Base-by-base conservation (phyloP, 345 rosid genomes). In the Melaleuca quinquenervia region DNA sequence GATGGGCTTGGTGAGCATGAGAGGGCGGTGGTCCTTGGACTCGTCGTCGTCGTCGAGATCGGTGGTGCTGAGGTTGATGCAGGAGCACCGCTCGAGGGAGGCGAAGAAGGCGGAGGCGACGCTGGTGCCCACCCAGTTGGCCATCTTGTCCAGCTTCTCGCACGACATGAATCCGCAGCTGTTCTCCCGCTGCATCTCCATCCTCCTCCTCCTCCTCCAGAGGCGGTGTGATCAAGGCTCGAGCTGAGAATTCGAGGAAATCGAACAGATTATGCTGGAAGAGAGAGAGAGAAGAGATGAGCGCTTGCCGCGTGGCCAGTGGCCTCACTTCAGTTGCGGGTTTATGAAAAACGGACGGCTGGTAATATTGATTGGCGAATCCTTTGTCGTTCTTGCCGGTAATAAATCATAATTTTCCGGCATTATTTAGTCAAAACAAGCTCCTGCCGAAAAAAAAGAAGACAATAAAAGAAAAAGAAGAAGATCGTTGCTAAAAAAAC, bases 101-200 rank as follows among this genome's bases (percentile, higher is more conserved):
- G 93, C 91, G 88, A 94, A 94, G 92, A 94, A 94, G 6, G 94
- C 94, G 82, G 93, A 87, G 52, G 96, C 95, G 51, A 93, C 89
- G 91, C 86, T 93, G 74, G 90, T 84, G 26, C 96, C 95, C 15
- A 93, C 93, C 95, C 96, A 94, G 70, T 11, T 89, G 54, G 95
- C 96, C 29, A 91, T 87, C 50, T 93, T 89, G 89, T 94, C 94
- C 70, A 94, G 89, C 90, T 91, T 94, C 84, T 93, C 93, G 87
- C 95, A 93, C 22, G 95, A 90, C 83, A 92, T 90, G 88, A 91
- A 90, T 87, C 89, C 86, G 92, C 92, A 87, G 86, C 44, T 80
- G 86, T 36, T 90, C 36, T 88, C 89, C 90, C 49, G 50, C 52
- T 26, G 52, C 56, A 41, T 70, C 32, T 70, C 6, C 44, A 8